A percentile compares a stretch with the other conserved stretches of the same genome.
Conservation (phyloP, 148 eudicot species). For the Vaccinium myrtillus region DNA sequence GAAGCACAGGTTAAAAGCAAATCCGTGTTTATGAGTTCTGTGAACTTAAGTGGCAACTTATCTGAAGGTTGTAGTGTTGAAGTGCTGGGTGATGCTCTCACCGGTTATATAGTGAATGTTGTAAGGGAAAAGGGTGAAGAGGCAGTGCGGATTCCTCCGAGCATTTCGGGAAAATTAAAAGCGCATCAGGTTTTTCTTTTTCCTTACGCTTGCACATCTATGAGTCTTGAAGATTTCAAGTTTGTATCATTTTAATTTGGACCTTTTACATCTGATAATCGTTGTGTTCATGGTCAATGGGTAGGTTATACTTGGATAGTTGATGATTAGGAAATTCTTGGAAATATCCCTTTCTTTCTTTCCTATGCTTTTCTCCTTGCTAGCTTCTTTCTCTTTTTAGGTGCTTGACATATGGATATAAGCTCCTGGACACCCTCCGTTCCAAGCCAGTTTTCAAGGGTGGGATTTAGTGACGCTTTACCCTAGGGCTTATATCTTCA, state of each 20-base stretch:
- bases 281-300: neutral
- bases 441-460: neutral
- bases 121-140: constrained; percentile 93
- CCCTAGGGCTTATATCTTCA: neutral
- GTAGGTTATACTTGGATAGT: neutral
- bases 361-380: neutral
- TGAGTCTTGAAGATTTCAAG: neutral
- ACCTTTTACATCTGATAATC: neutral
- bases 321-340: constrained; percentile 2
- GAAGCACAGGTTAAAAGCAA: constrained; percentile 66
- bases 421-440: neutral
- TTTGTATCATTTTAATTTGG: neutral
- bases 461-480: neutral
- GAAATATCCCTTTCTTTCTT: neutral
- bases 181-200: constrained; percentile 66
- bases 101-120: constrained; percentile 88
- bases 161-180: constrained; percentile 84
- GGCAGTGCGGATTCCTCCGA: constrained; percentile 86
- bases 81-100: constrained; percentile 72
- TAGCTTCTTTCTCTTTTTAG: neutral
- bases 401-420: neutral
- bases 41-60: constrained; percentile 35
- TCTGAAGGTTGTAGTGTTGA: constrained; percentile 66
- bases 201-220: constrained; percentile 1
- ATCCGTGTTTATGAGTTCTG: constrained; percentile 50